These are phyloP conservation scores for Pugionium cornutum DNA, from an alignment of 345 rosid species.

Conservation along the genomic window DNA sequence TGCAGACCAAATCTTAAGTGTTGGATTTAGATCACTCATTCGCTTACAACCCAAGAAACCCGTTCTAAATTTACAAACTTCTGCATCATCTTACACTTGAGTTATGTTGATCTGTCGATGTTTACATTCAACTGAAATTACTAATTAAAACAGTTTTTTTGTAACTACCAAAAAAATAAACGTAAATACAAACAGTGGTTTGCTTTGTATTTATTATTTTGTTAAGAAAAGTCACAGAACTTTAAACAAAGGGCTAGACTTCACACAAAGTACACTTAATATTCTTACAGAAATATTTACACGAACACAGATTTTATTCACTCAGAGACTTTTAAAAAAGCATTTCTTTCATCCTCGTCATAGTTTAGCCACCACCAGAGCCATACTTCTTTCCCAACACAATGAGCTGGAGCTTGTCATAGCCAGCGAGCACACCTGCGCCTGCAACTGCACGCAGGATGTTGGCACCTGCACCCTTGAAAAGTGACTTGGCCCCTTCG, in stretches of 20 bases:
- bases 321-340: not conserved
- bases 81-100: not conserved
- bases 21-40: constrained; percentile 26
- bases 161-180: too few species aligned
- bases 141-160: too few species aligned
- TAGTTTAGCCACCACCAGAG: constrained; percentile 62
- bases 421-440: constrained; percentile 92
- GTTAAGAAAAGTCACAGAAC: constrained; percentile 8
- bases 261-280: constrained; percentile 2
- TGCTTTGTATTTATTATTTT: constrained; percentile 42
- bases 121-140: too few species aligned
- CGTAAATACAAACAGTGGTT: constrained; percentile 35
- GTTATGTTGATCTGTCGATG: not conserved
- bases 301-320: constrained; percentile 10
- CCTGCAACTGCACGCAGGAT: constrained; percentile 90
- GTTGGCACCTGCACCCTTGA: constrained; percentile 95
- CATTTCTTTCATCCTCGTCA: constrained; percentile 1
- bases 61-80: not conserved
- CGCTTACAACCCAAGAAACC: constrained; percentile 38
- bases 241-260: not conserved
- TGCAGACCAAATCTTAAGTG: constrained; percentile 30
- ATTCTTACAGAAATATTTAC: constrained; percentile 19
- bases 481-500: constrained; percentile 80
- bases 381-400: constrained; percentile 86
- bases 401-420: constrained; percentile 80